These are phyloP conservation scores for Hymenoscyphus fructigenus DNA, from an alignment of 2,329 filamentous ascomycete genomes.

Conservation along the genomic window DNA sequence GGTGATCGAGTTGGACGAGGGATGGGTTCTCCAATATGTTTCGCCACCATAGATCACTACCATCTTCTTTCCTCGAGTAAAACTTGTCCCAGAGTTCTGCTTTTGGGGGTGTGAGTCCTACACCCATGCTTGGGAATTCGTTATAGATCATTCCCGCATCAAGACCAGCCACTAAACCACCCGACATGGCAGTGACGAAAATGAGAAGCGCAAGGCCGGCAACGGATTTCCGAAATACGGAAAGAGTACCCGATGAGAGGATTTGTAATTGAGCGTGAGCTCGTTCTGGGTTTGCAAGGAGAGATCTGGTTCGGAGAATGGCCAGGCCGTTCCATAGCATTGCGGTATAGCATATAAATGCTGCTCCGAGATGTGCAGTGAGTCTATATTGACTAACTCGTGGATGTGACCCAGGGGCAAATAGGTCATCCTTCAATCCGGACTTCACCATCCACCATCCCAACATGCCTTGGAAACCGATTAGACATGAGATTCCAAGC, in stretches of 20 bases:
- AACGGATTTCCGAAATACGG: conserved; percentile 70
- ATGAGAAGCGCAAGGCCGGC: conserved; percentile 71
- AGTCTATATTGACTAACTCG: conserved; percentile 94
- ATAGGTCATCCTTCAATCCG: conserved; percentile 91
- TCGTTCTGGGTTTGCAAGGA: conserved; percentile 65
- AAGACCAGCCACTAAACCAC: conserved; percentile 87
- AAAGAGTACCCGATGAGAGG: conserved; percentile 67
- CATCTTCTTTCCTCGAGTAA: conserved; percentile 77
- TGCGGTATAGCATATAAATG: conserved; percentile 88
- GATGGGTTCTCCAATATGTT: conserved; percentile 98
- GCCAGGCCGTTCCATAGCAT: conserved; percentile 90
- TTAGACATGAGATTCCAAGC: conserved; percentile 79
- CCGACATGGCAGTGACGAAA: conserved; percentile 90
- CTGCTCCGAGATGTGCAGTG: conserved; percentile 83
- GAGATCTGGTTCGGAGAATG: conserved; percentile 74
- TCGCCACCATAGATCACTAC: conserved; percentile 88
- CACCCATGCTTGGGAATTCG: conserved; percentile 94
- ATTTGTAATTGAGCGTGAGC: conserved; percentile 59
- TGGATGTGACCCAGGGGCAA: conserved; percentile 85
- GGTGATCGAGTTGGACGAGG: conserved; percentile 92
- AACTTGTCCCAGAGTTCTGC: conserved; percentile 82
- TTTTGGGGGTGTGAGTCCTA: conserved; percentile 75
- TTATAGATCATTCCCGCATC: conserved; percentile 98
- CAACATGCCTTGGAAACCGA: conserved; percentile 91
- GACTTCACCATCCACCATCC: conserved; percentile 99